A percentile compares a stretch with the other conserved stretches of the same genome.
phyloP scores from a whole-genome alignment of 805 yeast species.

The Hemisphaericaspora nanyangensis region DNA sequence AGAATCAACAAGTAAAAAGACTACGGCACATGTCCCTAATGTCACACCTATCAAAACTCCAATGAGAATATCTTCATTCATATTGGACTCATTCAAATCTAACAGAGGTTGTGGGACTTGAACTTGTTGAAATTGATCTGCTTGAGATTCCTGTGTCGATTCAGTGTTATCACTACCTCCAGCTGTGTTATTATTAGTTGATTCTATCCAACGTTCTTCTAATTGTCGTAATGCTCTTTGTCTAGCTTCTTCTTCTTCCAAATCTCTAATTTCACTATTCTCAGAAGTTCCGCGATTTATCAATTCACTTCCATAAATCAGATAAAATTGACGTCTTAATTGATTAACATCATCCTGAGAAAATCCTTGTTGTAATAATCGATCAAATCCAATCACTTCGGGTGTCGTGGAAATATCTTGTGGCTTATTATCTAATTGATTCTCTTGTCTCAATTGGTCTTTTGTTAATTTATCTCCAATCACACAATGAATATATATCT shows the following conservation, averaged over 20 bases:
- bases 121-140: slow-evolving; percentile 7
- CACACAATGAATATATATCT: slow-evolving; percentile 73
- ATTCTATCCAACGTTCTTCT: slow-evolving; percentile 88
- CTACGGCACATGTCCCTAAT: slow-evolving; percentile 62
- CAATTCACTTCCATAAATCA: slow-evolving; percentile 41
- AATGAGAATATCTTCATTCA: slow-evolving; percentile 61
- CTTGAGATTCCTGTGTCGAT: not conserved
- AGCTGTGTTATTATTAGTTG: slow-evolving; percentile 55
- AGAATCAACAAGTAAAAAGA: slow-evolving; percentile 60
- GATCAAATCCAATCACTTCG: slow-evolving; percentile 80
- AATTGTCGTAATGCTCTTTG: slow-evolving; percentile 49
- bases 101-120: slow-evolving; percentile 17
- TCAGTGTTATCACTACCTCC: slow-evolving; percentile 16
- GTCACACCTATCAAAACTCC: slow-evolving; percentile 74
- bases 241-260: slow-evolving; percentile 41
- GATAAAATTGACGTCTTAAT: slow-evolving; percentile 69
- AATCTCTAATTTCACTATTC: slow-evolving; percentile 26
- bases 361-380: slow-evolving; percentile 80
- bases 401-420: slow-evolving; percentile 58
- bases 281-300: slow-evolving; percentile 1
- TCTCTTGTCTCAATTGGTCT: slow-evolving; percentile 58
- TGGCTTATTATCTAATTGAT: slow-evolving; percentile 48
- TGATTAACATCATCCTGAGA: slow-evolving; percentile 71
- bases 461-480: slow-evolving; percentile 61
- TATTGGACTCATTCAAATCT: slow-evolving; percentile 28